Percentiles rank a stretch among this genome's conserved stretches.
phyloP scores from a whole-genome alignment of 2,329 filamentous ascomycete species.

The Capronia coronata region DNA sequence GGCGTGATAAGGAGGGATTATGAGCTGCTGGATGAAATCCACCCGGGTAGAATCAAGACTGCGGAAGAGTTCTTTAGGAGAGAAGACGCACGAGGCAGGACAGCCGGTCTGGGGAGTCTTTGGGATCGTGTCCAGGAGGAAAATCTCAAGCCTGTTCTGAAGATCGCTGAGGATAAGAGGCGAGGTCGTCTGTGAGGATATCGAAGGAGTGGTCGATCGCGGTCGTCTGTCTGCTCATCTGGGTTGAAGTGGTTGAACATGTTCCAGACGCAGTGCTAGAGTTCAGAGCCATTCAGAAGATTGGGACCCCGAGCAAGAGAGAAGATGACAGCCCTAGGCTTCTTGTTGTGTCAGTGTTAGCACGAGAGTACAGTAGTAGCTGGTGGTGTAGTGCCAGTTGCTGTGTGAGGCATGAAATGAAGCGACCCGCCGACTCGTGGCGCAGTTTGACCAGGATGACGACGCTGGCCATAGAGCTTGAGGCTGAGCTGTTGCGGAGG shows the following conservation, averaged over 20 bases:
- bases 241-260: not conserved
- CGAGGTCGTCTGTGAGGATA: slow-evolving; percentile 16
- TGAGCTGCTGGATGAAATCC: slow-evolving; percentile 47
- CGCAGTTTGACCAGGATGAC: not conserved
- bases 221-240: too few relatives aligned
- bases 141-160: slow-evolving; percentile 23
- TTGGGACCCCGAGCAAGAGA: too few relatives aligned
- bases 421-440: not conserved
- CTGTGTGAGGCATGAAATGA: too few relatives aligned
- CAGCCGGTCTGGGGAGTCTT: slow-evolving; percentile 18
- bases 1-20: slow-evolving; percentile 45
- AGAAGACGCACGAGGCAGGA: slow-evolving; percentile 18
- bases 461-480: not conserved
- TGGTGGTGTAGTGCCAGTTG: too few relatives aligned
- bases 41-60: slow-evolving; percentile 44
- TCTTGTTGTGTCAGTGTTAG: too few relatives aligned
- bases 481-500: not conserved
- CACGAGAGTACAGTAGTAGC: too few relatives aligned
- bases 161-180: slow-evolving; percentile 20
- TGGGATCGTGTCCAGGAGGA: slow-evolving; percentile 24
- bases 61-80: slow-evolving; percentile 46
- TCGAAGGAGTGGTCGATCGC: not conserved
- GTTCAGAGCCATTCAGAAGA: too few relatives aligned
- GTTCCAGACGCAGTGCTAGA: too few relatives aligned
- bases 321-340: too few relatives aligned